Evolutionary conservation across 1,284 basidiomycete species (phyloP).

Genomic region (Marasmius oreades): DNA sequence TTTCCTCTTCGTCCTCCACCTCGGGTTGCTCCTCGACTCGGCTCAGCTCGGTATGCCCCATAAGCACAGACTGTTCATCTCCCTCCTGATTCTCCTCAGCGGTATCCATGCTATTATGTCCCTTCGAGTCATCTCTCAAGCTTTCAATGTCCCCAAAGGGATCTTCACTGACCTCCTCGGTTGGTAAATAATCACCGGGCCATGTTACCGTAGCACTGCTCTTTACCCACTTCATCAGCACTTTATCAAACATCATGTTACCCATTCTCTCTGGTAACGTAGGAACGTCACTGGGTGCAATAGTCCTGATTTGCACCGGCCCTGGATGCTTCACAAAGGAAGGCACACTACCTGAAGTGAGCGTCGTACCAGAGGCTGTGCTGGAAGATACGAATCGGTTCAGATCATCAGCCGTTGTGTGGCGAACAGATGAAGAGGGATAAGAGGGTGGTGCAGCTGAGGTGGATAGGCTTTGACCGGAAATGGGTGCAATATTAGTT

Average conservation of each 20-base stretch:
- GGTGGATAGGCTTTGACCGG: slow-evolving; percentile 10
- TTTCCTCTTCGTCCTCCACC: slow-evolving; percentile 59
- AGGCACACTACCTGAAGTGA: slow-evolving; percentile 65
- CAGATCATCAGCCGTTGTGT: slow-evolving; percentile 63
- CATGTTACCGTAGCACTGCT: slow-evolving; percentile 37
- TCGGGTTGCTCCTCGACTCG: slow-evolving; percentile 51
- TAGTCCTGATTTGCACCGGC: slow-evolving; percentile 69
- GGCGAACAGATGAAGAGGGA: slow-evolving; percentile 48
- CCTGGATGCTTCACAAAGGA: slow-evolving; percentile 85
- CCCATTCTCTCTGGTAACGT: slow-evolving; percentile 74
- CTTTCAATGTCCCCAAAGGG: slow-evolving; percentile 88
- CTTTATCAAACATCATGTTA: slow-evolving; percentile 82
- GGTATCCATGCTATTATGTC: background rate
- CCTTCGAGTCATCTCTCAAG: slow-evolving; percentile 53
- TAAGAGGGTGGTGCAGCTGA: slow-evolving; percentile 34
- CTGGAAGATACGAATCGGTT: slow-evolving; percentile 85
- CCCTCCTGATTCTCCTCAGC: slow-evolving; percentile 27
- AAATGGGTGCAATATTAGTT: slow-evolving; percentile 18
- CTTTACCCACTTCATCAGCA: slow-evolving; percentile 82
- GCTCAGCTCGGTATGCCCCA: slow-evolving; percentile 35
- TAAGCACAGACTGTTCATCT: slow-evolving; percentile 21
- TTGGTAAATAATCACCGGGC: slow-evolving; percentile 35
- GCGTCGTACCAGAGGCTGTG: slow-evolving; percentile 65
- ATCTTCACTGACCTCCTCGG: slow-evolving; percentile 70
- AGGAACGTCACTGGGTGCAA: slow-evolving; percentile 77